Percentiles rank a stretch among this genome's conserved stretches.
Evolutionary conservation across 1,284 basidiomycete species (phyloP).

Genomic region (Termitomyces sp.): DNA sequence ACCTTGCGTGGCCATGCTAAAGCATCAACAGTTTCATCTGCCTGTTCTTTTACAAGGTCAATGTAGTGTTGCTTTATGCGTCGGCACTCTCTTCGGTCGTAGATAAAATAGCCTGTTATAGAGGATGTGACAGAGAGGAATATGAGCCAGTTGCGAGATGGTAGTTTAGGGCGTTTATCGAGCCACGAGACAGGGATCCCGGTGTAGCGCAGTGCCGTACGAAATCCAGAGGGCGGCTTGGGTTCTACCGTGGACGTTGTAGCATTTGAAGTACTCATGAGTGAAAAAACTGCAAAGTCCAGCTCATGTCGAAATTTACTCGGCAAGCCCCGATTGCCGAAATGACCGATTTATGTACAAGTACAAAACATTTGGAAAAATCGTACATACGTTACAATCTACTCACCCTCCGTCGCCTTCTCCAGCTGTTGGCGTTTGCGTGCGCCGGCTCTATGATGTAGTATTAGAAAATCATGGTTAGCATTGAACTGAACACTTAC

Average conservation of each 20-base stretch:
- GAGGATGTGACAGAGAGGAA: slow-evolving; percentile 77
- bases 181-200: slow-evolving; percentile 72
- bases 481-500: slow-evolving; percentile 40
- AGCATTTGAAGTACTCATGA: slow-evolving; percentile 21
- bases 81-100: slow-evolving; percentile 80
- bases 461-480: slow-evolving; percentile 11
- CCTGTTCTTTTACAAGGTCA: slow-evolving; percentile 73
- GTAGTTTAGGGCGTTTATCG: slow-evolving; percentile 72
- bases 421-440: slow-evolving; percentile 73
- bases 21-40: slow-evolving; percentile 63
- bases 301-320: slow-evolving; percentile 5
- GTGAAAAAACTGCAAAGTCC: background rate
- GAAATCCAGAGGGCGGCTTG: slow-evolving; percentile 38
- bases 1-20: slow-evolving; percentile 77
- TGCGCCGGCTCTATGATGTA: slow-evolving; percentile 44
- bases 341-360: background rate
- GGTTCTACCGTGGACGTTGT: slow-evolving; percentile 9
- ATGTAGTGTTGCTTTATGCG: slow-evolving; percentile 75
- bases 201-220: slow-evolving; percentile 53
- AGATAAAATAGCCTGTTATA: slow-evolving; percentile 71
- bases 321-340: slow-evolving; percentile 12
- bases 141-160: slow-evolving; percentile 91
- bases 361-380: slow-evolving; percentile 12
- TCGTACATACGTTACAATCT: slow-evolving; percentile 11
- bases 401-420: slow-evolving; percentile 56